Evolutionary conservation across 2,329 filamentous ascomycete genomes (phyloP), one percentile per base, ranked within the genome.

Genomic region (Fusarium udum): DNA sequence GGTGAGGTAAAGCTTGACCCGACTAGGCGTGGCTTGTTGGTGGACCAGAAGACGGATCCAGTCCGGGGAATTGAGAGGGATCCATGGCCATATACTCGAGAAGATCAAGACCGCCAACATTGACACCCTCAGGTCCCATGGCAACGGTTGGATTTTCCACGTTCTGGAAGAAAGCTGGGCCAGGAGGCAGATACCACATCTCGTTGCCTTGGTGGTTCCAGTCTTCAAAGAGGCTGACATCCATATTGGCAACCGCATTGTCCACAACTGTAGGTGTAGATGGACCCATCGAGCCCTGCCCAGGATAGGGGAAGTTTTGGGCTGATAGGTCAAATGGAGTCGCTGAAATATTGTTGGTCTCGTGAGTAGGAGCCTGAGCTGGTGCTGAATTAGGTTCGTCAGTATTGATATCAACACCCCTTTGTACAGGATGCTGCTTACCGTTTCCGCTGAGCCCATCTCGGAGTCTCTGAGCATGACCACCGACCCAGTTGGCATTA

Each of bases 61-160:
- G 58, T 22, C 79, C 79, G 3, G 84, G 81, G 51, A 85, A 85
- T 43, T 84, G 82, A 40, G 80, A 78, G 7, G 82, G 79, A 43
- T 89, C 90, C 87, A 91, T 89, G 13, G 89, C 87, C 89, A 92
- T 91, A 72, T 90, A 92, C 77, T 92, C 91, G 20, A 92, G 85
- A 74, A 92, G 78, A 77, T 92, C 91, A 37, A 92, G 84, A 1
- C 91, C 91, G 15, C 90, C 90, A 6, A 92, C 88, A 74, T 91
- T 91, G 56, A 92, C 88, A 34, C 90, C 90, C 73, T 92, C 90
- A 14, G 90, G 88, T 6, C 90, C 92, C 88, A 92, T 91, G 48
- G 89, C 89, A 15, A 92, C 89, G 12, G 85, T 85, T 39, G 86
- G 85, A 70, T 89, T 89, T 67, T 88, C 88, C 76, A 91, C 85